phyloP scores from a whole-genome alignment of 371 early-diverging fungal genomes.

The Apophysomyces ossiformis region DNA sequence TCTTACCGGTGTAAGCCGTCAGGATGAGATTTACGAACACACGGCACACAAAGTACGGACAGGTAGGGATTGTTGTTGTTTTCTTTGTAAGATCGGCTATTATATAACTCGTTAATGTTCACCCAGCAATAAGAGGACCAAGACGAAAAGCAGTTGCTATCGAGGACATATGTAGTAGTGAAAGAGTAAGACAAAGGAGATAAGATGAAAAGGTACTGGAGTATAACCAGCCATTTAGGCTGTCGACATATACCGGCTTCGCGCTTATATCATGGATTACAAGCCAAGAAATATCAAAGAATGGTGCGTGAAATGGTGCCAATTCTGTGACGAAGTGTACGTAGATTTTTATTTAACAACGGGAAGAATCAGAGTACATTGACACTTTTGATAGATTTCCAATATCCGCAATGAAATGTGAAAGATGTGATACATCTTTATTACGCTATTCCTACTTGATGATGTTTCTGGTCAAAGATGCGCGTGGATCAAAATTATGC shows the following conservation, averaged over 20 bases:
- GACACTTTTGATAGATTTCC: not conserved
- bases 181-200: not conserved
- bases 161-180: not conserved
- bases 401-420: not conserved
- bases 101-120: not conserved
- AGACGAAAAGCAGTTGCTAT: not conserved
- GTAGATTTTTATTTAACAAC: not conserved
- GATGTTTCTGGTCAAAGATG: constrained; percentile 21
- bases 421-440: constrained; percentile 5
- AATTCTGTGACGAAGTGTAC: constrained; percentile 17
- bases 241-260: constrained; percentile 15
- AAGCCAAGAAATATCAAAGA: constrained; percentile 19
- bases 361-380: not conserved
- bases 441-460: constrained; percentile 13
- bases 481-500: constrained; percentile 2
- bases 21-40: constrained; percentile 1
- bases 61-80: not conserved
- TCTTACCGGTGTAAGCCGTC: not conserved
- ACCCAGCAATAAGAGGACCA: not conserved
- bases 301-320: constrained; percentile 23
- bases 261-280: constrained; percentile 19
- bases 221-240: constrained; percentile 4
- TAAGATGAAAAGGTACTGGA: not conserved
- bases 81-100: no score
- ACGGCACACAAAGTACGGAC: constrained; percentile 5